A percentile compares a stretch with the other conserved stretches of the same genome.
These are phyloP conservation scores for Spergularia marina DNA, from an alignment of 148 eudicot genomes.

Conservation along the genomic window DNA sequence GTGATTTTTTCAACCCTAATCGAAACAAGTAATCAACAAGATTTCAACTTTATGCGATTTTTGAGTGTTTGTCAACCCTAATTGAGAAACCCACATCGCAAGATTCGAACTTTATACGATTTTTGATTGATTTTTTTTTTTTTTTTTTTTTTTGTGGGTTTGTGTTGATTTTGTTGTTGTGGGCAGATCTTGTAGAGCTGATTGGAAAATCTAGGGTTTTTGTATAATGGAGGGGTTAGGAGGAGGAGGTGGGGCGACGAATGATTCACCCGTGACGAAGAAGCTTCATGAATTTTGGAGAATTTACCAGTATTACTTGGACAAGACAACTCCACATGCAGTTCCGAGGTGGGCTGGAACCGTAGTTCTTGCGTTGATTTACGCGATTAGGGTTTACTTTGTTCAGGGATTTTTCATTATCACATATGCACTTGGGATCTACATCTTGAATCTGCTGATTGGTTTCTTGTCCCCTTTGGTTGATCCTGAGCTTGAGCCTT, in stretches of 20 bases:
- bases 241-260: conserved; percentile 33
- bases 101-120: conserved; percentile 9
- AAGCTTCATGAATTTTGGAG: conserved; percentile 44
- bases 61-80: background rate
- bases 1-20: background rate
- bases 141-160: background rate
- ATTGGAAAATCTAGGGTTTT: conserved; percentile 18
- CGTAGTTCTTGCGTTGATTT: conserved; percentile 40
- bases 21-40: background rate
- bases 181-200: conserved; percentile 36
- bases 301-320: conserved; percentile 64
- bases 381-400: conserved; percentile 54
- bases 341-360: conserved; percentile 74
- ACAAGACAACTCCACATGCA: conserved; percentile 73
- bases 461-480: conserved; percentile 81
- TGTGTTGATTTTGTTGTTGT: conserved; percentile 5
- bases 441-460: conserved; percentile 66
- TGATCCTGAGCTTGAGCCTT: conserved; percentile 72
- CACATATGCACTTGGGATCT: conserved; percentile 76
- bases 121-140: background rate
- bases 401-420: conserved; percentile 73
- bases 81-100: conserved; percentile 17
- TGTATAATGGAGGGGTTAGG: conserved; percentile 53
- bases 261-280: conserved; percentile 34
- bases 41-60: conserved; percentile 3